Evolutionary conservation across 2,329 filamentous ascomycete species (phyloP).

Genomic region (Colletotrichum incanum): DNA sequence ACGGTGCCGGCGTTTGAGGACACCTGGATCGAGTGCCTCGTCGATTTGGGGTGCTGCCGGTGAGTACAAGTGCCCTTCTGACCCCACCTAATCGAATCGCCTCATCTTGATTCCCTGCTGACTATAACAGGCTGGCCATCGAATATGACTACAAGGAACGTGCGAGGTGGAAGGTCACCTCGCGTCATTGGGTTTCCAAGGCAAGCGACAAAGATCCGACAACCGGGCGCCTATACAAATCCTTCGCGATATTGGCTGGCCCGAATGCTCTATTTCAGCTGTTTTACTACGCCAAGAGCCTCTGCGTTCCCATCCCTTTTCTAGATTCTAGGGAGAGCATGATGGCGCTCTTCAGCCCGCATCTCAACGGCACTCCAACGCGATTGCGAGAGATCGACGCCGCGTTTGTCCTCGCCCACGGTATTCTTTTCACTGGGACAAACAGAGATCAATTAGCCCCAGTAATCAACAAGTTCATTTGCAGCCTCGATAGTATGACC

Average conservation of each 20-base stretch:
- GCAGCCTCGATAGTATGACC: conserved; percentile 60
- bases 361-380: conserved; percentile 52
- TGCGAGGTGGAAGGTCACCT: conserved; percentile 86
- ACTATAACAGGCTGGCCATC: conserved; percentile 78
- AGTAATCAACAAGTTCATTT: conserved; percentile 59
- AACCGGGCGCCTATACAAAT: conserved; percentile 87
- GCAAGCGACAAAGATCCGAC: conserved; percentile 83
- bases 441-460: background rate
- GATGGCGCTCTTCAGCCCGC: conserved; percentile 76
- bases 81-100: too few relatives aligned
- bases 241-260: conserved; percentile 82
- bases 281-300: conserved; percentile 79
- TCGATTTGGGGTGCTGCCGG: conserved; percentile 84
- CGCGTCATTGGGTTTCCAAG: conserved; percentile 86
- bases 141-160: conserved; percentile 84
- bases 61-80: conserved; percentile 19
- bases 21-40: conserved; percentile 94
- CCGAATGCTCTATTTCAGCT: conserved; percentile 80
- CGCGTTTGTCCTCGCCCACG: background rate
- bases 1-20: conserved; percentile 87
- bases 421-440: background rate
- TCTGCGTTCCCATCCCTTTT: conserved; percentile 79
- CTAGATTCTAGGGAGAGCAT: conserved; percentile 56
- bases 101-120: too few relatives aligned
- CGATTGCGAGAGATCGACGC: background rate